These are phyloP conservation scores for Alternaria sp. DNA, from an alignment of 2,329 filamentous ascomycete species.

Conservation along the genomic window DNA sequence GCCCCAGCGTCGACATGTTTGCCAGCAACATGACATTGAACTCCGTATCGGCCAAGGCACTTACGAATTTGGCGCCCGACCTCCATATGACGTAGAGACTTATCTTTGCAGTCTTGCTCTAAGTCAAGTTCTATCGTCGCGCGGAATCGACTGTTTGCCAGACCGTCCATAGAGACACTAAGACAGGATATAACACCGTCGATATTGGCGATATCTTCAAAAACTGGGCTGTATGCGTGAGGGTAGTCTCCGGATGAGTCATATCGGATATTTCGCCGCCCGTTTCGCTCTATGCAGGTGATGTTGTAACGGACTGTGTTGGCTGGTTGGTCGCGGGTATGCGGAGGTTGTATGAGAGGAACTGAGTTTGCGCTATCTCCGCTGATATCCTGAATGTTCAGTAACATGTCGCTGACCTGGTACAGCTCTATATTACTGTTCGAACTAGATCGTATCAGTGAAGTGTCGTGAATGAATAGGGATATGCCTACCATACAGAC, in stretches of 20 bases:
- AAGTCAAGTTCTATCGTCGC: not conserved
- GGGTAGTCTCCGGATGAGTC: rapidly evolving
- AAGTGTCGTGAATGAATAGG: not conserved
- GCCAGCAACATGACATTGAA: not conserved
- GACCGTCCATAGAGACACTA: not conserved
- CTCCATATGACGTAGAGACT: not conserved
- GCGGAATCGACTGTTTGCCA: not conserved
- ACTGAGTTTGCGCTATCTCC: too few relatives aligned
- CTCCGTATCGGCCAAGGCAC: not conserved
- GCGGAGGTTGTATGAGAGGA: too few relatives aligned
- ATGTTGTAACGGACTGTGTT: too few relatives aligned
- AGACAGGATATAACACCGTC: not conserved
- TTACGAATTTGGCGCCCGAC: not conserved
- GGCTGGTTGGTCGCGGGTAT: too few relatives aligned
- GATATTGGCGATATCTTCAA: not conserved
- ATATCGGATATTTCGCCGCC: not conserved
- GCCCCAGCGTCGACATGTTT: not conserved
- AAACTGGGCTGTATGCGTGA: rapidly evolving
- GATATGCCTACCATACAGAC: not conserved
- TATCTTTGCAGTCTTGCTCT: not conserved
- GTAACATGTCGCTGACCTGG: too few relatives aligned
- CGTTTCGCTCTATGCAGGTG: too few relatives aligned
- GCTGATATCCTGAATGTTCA: too few relatives aligned
- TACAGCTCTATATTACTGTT: not conserved
- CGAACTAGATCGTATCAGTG: not conserved